These are phyloP conservation scores for Colletotrichum chrysophilum DNA, from an alignment of 2,329 filamentous ascomycete genomes.

Conservation along the genomic window DNA sequence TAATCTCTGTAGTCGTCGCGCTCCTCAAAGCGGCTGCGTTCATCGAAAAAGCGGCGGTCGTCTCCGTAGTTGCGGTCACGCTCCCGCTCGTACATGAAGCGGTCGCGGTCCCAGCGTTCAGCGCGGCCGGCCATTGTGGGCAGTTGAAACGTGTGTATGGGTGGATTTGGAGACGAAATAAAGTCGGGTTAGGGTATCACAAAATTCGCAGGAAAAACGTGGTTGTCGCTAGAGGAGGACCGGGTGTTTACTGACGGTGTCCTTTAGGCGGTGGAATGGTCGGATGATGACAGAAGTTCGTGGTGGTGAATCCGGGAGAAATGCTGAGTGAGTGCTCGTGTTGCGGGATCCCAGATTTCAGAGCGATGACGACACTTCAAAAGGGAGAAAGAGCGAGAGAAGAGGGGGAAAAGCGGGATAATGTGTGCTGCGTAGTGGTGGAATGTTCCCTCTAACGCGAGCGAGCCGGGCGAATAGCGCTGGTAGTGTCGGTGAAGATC, in stretches of 20 bases:
- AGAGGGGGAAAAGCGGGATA: conserved; percentile 17
- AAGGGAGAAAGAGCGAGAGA: not conserved
- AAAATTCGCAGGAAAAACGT: not conserved
- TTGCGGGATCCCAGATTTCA: conserved; percentile 12
- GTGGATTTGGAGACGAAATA: not conserved
- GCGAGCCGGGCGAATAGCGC: conserved; percentile 9
- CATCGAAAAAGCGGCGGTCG: conserved; percentile 54
- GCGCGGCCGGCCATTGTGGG: conserved; percentile 33
- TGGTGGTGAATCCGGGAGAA: not conserved
- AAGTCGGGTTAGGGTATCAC: conserved; percentile 7
- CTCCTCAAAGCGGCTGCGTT: conserved; percentile 29
- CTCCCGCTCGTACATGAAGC: conserved; percentile 49
- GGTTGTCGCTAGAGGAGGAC: not conserved
- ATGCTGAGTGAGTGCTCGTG: not conserved
- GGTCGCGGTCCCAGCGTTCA: conserved; percentile 62
- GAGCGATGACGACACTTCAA: conserved; percentile 18
- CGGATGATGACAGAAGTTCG: conserved; percentile 12
- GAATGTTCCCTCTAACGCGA: conserved; percentile 5
- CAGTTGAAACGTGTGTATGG: not conserved
- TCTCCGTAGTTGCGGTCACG: conserved; percentile 52
- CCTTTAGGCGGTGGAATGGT: not conserved
- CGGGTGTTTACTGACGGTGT: not conserved
- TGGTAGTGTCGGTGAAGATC: conserved; percentile 20
- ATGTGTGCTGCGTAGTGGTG: not conserved
- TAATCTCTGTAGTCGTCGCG: conserved; percentile 20